Percentiles rank a stretch among this genome's conserved stretches.
These are phyloP conservation scores for Beauveria sp. DNA, from an alignment of 2,329 filamentous ascomycete species.

Conservation along the genomic window DNA sequence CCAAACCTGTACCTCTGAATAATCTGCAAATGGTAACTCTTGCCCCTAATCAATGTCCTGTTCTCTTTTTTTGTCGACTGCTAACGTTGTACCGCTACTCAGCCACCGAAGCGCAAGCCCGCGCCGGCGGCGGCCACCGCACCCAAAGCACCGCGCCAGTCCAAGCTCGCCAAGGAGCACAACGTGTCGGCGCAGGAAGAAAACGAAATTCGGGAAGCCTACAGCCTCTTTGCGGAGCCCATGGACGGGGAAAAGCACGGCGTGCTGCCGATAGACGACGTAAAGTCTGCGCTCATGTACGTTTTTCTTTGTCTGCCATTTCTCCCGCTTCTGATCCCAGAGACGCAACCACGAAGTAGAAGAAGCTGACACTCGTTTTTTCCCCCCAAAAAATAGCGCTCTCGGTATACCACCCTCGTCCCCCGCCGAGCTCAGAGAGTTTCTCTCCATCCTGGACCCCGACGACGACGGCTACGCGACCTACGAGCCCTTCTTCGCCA, in stretches of 20 bases:
- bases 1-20: neutral
- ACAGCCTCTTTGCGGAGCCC: constrained; percentile 69
- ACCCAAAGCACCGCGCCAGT: constrained; percentile 49
- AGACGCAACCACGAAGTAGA: neutral
- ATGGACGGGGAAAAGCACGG: constrained; percentile 66
- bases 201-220: constrained; percentile 84
- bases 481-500: constrained; percentile 76
- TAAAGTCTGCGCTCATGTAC: constrained; percentile 67
- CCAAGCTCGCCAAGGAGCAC: constrained; percentile 88
- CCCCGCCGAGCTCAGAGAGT: constrained; percentile 62
- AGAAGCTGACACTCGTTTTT: no score
- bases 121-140: constrained; percentile 19
- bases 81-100: neutral
- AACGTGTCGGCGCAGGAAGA: constrained; percentile 79
- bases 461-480: constrained; percentile 68
- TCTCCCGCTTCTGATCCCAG: no score
- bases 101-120: constrained; percentile 48
- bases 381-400: constrained; percentile 46
- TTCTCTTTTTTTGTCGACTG: neutral
- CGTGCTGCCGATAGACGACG: constrained; percentile 58
- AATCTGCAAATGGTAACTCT: neutral
- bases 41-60: no score
- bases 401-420: constrained; percentile 64
- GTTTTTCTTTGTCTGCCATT: constrained; percentile 18
- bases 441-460: constrained; percentile 76